Evolutionary conservation across 192 early-diverging fungal genomes (phyloP).

Genomic region (Linnemannia exigua): DNA sequence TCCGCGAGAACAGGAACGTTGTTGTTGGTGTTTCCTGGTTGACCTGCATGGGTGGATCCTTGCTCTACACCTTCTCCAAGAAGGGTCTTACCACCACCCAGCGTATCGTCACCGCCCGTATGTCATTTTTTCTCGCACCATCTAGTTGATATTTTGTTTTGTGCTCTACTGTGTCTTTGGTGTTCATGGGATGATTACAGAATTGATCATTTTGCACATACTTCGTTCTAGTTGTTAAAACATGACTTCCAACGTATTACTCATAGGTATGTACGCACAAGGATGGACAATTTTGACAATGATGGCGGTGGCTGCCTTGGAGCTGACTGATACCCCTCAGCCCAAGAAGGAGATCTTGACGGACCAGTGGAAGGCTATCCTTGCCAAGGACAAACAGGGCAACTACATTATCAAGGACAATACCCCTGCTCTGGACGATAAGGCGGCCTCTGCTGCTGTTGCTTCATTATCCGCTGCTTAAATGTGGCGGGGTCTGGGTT

Average conservation of each 20-base stretch:
- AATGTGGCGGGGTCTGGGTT: not conserved
- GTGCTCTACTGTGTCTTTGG: not conserved
- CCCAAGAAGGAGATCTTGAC: slow-evolving; percentile 39
- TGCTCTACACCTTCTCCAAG: slow-evolving; percentile 48
- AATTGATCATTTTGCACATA: not conserved
- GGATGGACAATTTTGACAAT: slow-evolving; percentile 50
- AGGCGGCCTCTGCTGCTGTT: not conserved
- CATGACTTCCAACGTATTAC: not conserved
- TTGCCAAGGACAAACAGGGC: slow-evolving; percentile 53
- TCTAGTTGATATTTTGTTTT: not conserved
- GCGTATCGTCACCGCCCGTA: slow-evolving; percentile 54
- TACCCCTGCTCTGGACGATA: not conserved
- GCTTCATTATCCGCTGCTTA: slow-evolving; percentile 15
- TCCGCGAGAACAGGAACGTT: slow-evolving; percentile 53
- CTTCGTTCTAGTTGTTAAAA: too few relatives aligned
- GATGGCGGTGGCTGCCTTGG: slow-evolving; percentile 52
- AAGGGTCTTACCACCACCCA: slow-evolving; percentile 53
- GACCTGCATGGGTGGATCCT: slow-evolving; percentile 48
- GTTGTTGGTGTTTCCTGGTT: slow-evolving; percentile 55
- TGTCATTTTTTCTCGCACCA: not conserved
- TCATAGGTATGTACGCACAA: slow-evolving; percentile 52
- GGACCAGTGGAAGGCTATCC: slow-evolving; percentile 52
- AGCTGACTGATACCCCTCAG: slow-evolving; percentile 35
- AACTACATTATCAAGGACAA: slow-evolving; percentile 49
- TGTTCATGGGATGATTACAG: not conserved